Base-by-base conservation (phyloP, 768 basidiomycete species). In the Hypholoma sublateritium region DNA sequence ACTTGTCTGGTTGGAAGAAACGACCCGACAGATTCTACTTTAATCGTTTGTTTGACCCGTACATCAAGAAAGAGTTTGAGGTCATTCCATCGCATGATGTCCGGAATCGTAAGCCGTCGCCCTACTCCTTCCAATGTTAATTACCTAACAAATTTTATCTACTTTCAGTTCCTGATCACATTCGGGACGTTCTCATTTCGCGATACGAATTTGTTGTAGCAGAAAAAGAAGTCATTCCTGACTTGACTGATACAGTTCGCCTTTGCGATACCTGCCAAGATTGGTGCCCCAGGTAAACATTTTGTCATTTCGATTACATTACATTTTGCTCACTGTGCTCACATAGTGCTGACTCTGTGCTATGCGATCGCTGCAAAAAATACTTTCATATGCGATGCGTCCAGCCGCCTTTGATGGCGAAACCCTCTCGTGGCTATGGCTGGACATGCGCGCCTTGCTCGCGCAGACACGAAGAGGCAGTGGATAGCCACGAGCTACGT, bases 401-500 rank as follows among this genome's bases (percentile, higher is more conserved):
- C 52, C 89, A 92, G 61, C 96, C 96, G 21, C 96, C 96, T 2
- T 76, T 98, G 7, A 77, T 81, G 16, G 89, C 89, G 2, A 98
- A 98, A 71, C 96, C 96, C 13, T 93, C 94, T 21, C 85, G 93
- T 60, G 96, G 96, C 44, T 98, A 98, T 73, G 93, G 92, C 19
- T 98, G 96, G 96, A 93, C 94, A 9, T 98, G 96, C 65, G 91
- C 92, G 0, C 93, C 94, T 1, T 98, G 95, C 70, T 90, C 94
- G 11, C 83, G 86, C 52, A 83, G 83, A 62, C 90, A 95, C 67
- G 94, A 93, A 64, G 89, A 93, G 65, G 85, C 91, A 67, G 89
- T 93, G 46, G 88, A 90, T 67, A 83, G 86, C 59, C 86, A 88
- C 61, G 86, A 87, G 25, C 80, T 84, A 47, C 86, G 88, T 39